Base-by-base conservation (phyloP, 2,329 filamentous ascomycete species). In the Colletotrichum spaethianum region DNA sequence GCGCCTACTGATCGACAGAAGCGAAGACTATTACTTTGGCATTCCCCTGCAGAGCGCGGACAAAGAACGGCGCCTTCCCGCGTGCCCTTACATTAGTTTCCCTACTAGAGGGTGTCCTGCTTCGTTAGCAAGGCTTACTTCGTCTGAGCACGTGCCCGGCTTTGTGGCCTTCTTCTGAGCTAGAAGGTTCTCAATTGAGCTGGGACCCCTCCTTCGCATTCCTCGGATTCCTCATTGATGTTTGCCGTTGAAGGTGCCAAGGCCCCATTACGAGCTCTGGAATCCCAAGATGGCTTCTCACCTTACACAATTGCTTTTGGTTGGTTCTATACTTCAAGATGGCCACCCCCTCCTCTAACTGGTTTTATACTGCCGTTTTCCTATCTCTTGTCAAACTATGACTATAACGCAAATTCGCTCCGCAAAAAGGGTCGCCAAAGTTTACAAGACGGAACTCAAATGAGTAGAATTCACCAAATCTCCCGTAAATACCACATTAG, bases 1-100 rank as follows among this genome's bases (percentile, higher is more conserved):
- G 50, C 14, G 5, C 44, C 23, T 56, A 42, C 33, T 67, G 46
- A 62, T 67, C 56, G 48, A 50, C 68, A 26, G 63, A 57, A 48
- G 60, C 23, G 40, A 28, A 57, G 16, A 14, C 6, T 46, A 38
- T 56, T 31, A 18, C 23, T 33, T 62, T 67, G 14, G 0, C 8
- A 4, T 0, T 18, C 42, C 40, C 12, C 16, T 61, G 55, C 36
- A 52, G 5, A 33, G 26, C n/a, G 46, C 28, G n/a, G 62, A 26
- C n/a, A 2, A 14, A n/a, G n/a, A n/a, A n/a, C n/a, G n/a, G n/a
- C n/a, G n/a, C n/a, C n/a, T n/a, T n/a, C 55, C 55, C 36, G 7
- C 1, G 5, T 53, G n/a, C 46, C 38, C 55, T 67, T 40, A 38
- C n/a, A 31, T 70, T 50, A 44, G 46, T 44, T 7, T 48, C 38